Evolutionary conservation across 257 asterid genomes (phyloP), one percentile per base, ranked within the genome.

Genomic region (Nicotiana attenuata): DNA sequence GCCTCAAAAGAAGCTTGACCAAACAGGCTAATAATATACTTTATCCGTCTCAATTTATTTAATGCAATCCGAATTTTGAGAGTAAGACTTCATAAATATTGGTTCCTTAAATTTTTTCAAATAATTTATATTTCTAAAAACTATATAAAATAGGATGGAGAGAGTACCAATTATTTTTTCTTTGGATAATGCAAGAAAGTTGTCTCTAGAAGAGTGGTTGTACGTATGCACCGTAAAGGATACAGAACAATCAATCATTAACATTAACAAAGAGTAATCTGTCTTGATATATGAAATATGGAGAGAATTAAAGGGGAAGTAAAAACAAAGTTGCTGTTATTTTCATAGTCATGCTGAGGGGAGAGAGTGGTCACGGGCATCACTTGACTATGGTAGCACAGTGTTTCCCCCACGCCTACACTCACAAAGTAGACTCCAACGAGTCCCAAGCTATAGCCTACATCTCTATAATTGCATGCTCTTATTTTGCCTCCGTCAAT

Each of bases 331-430:
- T 84, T 53, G 33, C 83, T 76, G 92, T 91, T 78, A 64, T 87
- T 20, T 45, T 69, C 20, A 13, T 22, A 41, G 13, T 41, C 33
- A 69, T 20, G 20, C 20, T 45, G 45, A 71, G 35, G 45, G 45
- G 78, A 20, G 86, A 81, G 85, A 73, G 87, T 64, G 87, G 87
- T 90, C 96, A 92, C 93, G 96, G 93, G 91, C 75, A 78, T 90
- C 93, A 83, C 92, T 90, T 91, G 96, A 90, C 92, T 87, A 78
- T 82, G 82, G 83, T 83, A 88, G 38, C 35, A 71, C 41, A 38
- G 3, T 38, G 73, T 28, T 86, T 84, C 87, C 78, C 81, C 65
- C 77, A 45, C 83, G 73, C 84, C 69, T 2, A 14, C 87, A 77
- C 63, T 26, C 78, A 29, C 59, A 53, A 22, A 81, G 68, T 87